phyloP scores from a whole-genome alignment of 2,329 filamentous ascomycete species.

The Scytalidium sp. region DNA sequence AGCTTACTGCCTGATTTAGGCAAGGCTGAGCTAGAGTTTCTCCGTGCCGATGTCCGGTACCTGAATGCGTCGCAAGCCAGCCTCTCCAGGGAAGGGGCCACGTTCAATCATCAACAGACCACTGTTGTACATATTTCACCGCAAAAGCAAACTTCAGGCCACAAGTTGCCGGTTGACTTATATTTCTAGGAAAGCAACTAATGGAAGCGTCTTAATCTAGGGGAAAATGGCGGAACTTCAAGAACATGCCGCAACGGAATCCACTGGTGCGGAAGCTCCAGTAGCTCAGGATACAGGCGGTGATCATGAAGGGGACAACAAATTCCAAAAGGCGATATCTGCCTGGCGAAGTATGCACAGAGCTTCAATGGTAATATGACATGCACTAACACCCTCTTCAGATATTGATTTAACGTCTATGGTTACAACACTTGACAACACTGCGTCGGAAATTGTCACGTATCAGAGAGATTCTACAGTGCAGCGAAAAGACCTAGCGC shows the following conservation, averaged over 20 bases:
- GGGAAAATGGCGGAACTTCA: conserved; percentile 24
- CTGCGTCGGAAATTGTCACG: conserved; percentile 90
- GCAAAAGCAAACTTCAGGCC: no score
- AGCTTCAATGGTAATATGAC: conserved; percentile 3
- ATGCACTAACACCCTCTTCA: conserved; percentile 34
- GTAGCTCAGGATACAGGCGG: conserved; percentile 1
- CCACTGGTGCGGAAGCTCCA: conserved; percentile 14
- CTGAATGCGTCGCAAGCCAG: not conserved
- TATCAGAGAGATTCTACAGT: conserved; percentile 95
- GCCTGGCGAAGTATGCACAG: conserved; percentile 80
- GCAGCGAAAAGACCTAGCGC: conserved; percentile 94
- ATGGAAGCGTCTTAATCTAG: conserved; percentile 13
- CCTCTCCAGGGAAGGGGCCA: not conserved
- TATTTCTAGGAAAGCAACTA: not conserved
- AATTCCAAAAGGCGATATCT: conserved; percentile 94
- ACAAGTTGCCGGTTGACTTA: not conserved
- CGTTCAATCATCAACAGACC: not conserved
- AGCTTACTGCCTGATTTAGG: not conserved
- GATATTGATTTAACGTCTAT: conserved; percentile 84
- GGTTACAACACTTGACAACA: conserved; percentile 82
- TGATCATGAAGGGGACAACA: conserved; percentile 65
- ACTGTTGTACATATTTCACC: not conserved
- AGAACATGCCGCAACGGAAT: conserved; percentile 13
- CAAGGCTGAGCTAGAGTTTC: not conserved
- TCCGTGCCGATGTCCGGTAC: not conserved